Evolutionary conservation across 495 filamentous ascomycete genomes (phyloP), one percentile per base, ranked within the genome.

Genomic region (Penicillium parvum): DNA sequence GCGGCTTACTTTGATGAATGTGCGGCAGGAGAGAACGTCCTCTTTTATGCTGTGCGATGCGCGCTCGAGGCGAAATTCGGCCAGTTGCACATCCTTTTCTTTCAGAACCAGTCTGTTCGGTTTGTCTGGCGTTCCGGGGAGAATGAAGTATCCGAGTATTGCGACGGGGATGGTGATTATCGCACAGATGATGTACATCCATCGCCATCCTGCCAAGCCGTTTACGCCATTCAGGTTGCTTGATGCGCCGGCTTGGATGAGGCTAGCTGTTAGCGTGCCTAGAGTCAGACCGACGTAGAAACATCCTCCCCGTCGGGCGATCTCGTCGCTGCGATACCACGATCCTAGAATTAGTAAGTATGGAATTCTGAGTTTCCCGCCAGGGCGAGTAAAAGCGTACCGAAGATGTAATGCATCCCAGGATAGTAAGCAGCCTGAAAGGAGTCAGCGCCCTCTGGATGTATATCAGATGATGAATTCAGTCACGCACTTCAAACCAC

Each of bases 401-500:
- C 71, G 32, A 74, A 66, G 16, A 72, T 66, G 36, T 65, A 71
- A 23, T 72, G 69, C 55, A 72, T 64, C 17, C 61, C 67, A 0
- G 71, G 71, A 35, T 68, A 72, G 49, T 67, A 74, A 5, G 66
- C 61, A 5, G 64, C 59, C 52, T 65, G 26, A 34, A 15, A 20
- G 10, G 0, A 37, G 12, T 55, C 23, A 52, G 51, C 27, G 16
- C 2, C 3, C 29, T 25, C n/a, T n/a, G n/a, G 11, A 1, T 45
- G 8, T 38, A 15, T 9, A 40, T 15, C 26, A 15, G 21, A 14
- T 22, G 14, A 36, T 17, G 16, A 21, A 16, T 37, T 5, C 40
- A n/a, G 36, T 47, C 32, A 49, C 40, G 6, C 22, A 60, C 89
- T 37, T 90, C 90, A 15, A 96, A 80, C 55, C 91, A 90, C 15